phyloP scores from a whole-genome alignment of 2,329 filamentous ascomycete species.

The Penicillium sp. region DNA sequence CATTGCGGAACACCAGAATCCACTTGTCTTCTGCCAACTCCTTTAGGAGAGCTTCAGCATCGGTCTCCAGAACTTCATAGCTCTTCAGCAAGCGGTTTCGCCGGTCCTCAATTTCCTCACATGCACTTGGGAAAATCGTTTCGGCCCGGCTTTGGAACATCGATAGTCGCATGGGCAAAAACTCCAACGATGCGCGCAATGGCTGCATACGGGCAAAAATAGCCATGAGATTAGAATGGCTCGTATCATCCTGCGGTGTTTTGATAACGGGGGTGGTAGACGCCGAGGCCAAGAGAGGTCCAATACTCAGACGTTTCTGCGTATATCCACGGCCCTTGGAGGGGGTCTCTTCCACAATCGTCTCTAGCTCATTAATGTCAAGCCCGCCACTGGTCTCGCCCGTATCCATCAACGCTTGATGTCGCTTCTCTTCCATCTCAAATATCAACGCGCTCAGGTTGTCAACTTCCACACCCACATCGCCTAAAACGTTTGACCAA shows the following conservation, averaged over 20 bases:
- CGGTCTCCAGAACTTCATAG: constrained; percentile 83
- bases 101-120: constrained; percentile 78
- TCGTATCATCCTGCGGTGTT: constrained; percentile 74
- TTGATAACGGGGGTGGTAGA: constrained; percentile 44
- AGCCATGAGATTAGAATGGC: constrained; percentile 78
- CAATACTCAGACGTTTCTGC: constrained; percentile 67
- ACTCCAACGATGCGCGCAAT: constrained; percentile 86
- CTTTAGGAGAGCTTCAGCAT: constrained; percentile 83
- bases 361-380: constrained; percentile 87
- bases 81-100: constrained; percentile 72
- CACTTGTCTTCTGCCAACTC: constrained; percentile 94
- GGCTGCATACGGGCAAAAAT: constrained; percentile 96
- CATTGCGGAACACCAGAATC: constrained; percentile 92
- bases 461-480: constrained; percentile 87
- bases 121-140: constrained; percentile 80
- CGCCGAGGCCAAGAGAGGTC: constrained; percentile 56
- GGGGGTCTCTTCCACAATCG: constrained; percentile 85
- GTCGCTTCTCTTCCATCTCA: constrained; percentile 95
- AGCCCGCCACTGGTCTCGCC: constrained; percentile 54
- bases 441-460: constrained; percentile 79
- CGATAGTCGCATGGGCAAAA: constrained; percentile 88
- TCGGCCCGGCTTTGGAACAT: constrained; percentile 79
- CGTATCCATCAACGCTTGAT: constrained; percentile 68
- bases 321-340: constrained; percentile 51
- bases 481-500: constrained; percentile 88